A percentile compares a stretch with the other conserved stretches of the same genome.
These are phyloP conservation scores for Elymus sibiricus DNA, from an alignment of 176 grass and related monocot species.

Conservation along the genomic window DNA sequence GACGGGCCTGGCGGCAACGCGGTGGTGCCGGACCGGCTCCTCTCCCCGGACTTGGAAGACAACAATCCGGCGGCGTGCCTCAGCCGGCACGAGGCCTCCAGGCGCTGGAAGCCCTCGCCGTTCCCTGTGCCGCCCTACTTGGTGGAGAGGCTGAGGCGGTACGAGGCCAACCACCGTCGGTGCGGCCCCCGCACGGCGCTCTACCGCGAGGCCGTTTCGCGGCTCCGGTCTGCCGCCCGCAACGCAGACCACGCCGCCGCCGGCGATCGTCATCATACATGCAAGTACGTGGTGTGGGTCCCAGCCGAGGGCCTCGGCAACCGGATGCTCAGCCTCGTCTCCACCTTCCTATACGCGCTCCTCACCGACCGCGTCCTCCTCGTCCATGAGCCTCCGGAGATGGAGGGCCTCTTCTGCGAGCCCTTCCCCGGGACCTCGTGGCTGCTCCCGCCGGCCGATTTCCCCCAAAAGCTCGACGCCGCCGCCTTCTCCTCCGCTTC, in stretches of 20 bases:
- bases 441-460: conserved; percentile 44
- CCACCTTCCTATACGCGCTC: conserved; percentile 80
- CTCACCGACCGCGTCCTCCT: conserved; percentile 68
- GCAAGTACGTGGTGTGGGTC: conserved; percentile 72
- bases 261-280: neutral
- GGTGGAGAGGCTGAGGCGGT: conserved; percentile 38
- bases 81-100: conserved; percentile 48
- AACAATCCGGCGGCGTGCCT: conserved; percentile 34
- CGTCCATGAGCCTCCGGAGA: conserved; percentile 30
- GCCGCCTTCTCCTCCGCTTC: conserved; percentile 8
- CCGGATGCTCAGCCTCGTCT: conserved; percentile 60
- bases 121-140: conserved; percentile 44
- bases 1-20: neutral
- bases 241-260: conserved; percentile 30
- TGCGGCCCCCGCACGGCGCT: conserved; percentile 50
- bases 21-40: conserved; percentile 40
- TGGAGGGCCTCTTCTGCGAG: conserved; percentile 67
- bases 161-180: conserved; percentile 64
- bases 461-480: conserved; percentile 37
- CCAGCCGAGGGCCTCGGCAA: conserved; percentile 68
- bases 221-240: conserved; percentile 38
- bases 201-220: conserved; percentile 38
- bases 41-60: conserved; percentile 41
- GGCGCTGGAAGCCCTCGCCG: conserved; percentile 48
- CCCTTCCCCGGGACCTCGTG: conserved; percentile 77